Conservation (phyloP, 106 monocot genomes). For the Gastrodia elata region DNA sequence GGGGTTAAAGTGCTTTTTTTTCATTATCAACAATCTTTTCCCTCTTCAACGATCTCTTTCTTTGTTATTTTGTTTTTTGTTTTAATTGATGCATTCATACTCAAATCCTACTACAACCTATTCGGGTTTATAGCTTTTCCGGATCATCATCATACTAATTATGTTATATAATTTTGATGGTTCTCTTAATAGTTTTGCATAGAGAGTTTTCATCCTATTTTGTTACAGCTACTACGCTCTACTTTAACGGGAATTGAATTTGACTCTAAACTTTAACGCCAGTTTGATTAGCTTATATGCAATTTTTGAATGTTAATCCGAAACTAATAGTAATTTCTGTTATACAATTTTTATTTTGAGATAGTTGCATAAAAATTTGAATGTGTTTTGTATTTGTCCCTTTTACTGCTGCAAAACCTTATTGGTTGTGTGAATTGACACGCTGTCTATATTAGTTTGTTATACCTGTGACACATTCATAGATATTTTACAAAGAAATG, state of each 20-base stretch:
- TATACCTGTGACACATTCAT: background rate
- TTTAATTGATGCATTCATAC: background rate
- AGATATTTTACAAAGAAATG: background rate
- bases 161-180: background rate
- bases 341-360: background rate
- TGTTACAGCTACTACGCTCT: background rate
- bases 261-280: no score
- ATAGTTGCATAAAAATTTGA: background rate
- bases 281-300: background rate
- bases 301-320: no score
- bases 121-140: background rate
- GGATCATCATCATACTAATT: background rate
- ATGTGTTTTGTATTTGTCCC: background rate
- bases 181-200: background rate
- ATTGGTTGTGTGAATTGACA: background rate
- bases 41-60: background rate
- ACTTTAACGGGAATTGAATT: no score
- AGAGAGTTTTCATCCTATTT: background rate
- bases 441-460: no score
- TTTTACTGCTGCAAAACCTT: background rate
- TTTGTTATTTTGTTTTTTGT: background rate
- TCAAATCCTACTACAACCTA: background rate
- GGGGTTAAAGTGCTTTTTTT: background rate
- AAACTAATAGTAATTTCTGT: no score
- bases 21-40: background rate